These are phyloP conservation scores for Solanum virginianum DNA, from an alignment of 257 asterid species.

Conservation along the genomic window DNA sequence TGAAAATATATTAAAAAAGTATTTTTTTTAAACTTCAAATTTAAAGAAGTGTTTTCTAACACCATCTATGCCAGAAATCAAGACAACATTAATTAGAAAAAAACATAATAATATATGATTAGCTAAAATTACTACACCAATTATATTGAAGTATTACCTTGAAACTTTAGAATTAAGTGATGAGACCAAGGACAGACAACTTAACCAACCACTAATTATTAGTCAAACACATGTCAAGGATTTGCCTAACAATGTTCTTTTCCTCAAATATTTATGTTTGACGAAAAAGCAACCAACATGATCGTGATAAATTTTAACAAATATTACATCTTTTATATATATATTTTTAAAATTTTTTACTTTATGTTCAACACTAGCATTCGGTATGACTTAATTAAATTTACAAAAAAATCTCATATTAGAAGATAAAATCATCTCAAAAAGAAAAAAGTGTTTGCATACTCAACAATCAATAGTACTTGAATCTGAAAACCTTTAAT, in stretches of 20 bases:
- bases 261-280: not conserved
- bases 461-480: not conserved
- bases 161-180: not conserved
- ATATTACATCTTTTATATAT: too few relatives aligned
- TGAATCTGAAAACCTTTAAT: too few relatives aligned
- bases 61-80: not conserved
- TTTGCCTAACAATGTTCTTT: not conserved
- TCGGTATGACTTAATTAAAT: not conserved
- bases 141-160: not conserved
- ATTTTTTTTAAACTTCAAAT: too few relatives aligned
- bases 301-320: not conserved
- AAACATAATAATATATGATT: not conserved
- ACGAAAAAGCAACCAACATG: not conserved
- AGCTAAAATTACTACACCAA: not conserved
- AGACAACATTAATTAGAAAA: not conserved
- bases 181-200: not conserved
- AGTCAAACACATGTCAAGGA: slow-evolving; percentile 2
- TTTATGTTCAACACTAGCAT: not conserved
- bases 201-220: not conserved
- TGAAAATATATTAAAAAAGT: too few relatives aligned
- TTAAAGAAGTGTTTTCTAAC: not conserved
- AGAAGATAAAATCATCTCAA: not conserved
- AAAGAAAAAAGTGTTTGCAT: not conserved
- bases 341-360: not conserved
- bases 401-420: not conserved